Evolutionary conservation across 2,329 filamentous ascomycete genomes (phyloP).

Genomic region (Cephalotrichum gorgonifer): DNA sequence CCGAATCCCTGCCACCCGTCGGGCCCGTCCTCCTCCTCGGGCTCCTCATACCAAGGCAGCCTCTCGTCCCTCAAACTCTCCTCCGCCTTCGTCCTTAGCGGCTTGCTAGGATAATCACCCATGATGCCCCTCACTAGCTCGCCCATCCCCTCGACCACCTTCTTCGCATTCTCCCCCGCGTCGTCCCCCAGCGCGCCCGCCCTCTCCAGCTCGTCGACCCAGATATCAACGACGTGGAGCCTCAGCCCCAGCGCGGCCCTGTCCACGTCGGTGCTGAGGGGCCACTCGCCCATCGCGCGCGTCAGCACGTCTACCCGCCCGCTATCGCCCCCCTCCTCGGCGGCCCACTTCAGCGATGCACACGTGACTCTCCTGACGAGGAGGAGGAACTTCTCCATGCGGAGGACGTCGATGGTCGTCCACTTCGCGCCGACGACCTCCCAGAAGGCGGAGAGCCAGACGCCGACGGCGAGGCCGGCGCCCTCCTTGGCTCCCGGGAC

Average conservation of each 20-base stretch:
- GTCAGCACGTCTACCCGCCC: conserved; percentile 13
- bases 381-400: conserved; percentile 88
- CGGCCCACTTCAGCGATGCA: conserved; percentile 48
- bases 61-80: conserved; percentile 67
- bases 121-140: conserved; percentile 45
- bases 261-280: conserved; percentile 23
- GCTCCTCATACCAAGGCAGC: conserved; percentile 46
- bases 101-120: conserved; percentile 51
- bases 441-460: conserved; percentile 59
- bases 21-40: conserved; percentile 19
- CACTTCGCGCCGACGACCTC: conserved; percentile 59
- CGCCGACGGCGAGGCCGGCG: conserved; percentile 13
- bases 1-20: conserved; percentile 61
- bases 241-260: conserved; percentile 65
- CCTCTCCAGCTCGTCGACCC: conserved; percentile 79
- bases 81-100: conserved; percentile 57
- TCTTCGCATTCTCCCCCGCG: conserved; percentile 20
- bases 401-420: conserved; percentile 62
- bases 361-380: conserved; percentile 70
- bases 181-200: conserved; percentile 41
- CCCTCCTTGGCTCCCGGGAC: too few relatives aligned
- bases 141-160: conserved; percentile 43
- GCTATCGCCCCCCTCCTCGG: conserved; percentile 19
- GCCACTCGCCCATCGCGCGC: too few relatives aligned
- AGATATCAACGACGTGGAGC: conserved; percentile 83